A percentile compares a stretch with the other conserved stretches of the same genome.
phyloP scores from a whole-genome alignment of 352 stramenopile species.

The Phytophthora kernoviae region DNA sequence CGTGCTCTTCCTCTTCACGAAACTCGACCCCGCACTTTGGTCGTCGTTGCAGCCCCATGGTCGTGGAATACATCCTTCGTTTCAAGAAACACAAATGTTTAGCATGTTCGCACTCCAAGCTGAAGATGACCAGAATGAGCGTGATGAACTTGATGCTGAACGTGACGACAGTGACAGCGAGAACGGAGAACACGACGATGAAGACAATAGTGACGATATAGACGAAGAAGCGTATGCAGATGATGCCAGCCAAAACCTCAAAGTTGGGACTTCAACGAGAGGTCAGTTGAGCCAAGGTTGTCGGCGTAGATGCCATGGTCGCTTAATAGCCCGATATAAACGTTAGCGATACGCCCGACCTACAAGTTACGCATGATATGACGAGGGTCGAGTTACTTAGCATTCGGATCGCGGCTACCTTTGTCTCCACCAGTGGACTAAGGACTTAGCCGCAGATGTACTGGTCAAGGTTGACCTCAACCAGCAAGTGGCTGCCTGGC shows the following conservation, averaged over 20 bases:
- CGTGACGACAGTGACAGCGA: constrained; percentile 37
- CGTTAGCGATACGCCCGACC: no score
- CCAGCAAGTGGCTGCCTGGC: no score
- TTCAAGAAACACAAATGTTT: constrained; percentile 89
- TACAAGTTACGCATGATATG: not conserved
- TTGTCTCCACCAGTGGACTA: no score
- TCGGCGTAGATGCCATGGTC: not conserved
- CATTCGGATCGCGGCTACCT: not conserved
- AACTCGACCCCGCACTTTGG: constrained; percentile 20
- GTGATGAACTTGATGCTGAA: constrained; percentile 33
- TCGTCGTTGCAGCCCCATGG: constrained; percentile 51
- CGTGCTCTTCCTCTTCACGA: constrained; percentile 8
- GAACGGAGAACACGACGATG: constrained; percentile 27
- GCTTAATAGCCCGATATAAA: not conserved
- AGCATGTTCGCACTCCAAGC: constrained; percentile 63
- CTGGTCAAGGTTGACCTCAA: no score
- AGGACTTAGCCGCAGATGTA: no score
- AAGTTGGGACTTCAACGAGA: constrained; percentile 1
- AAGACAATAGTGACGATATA: constrained; percentile 27
- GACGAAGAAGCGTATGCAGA: constrained; percentile 8
- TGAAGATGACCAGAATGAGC: constrained; percentile 38
- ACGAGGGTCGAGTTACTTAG: not conserved
- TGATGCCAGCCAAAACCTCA: not conserved
- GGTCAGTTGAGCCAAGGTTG: not conserved
- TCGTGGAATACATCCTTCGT: constrained; percentile 60